These are phyloP conservation scores for Cercospora nicotianae DNA, from an alignment of 2,329 filamentous ascomycete species.

Conservation along the genomic window DNA sequence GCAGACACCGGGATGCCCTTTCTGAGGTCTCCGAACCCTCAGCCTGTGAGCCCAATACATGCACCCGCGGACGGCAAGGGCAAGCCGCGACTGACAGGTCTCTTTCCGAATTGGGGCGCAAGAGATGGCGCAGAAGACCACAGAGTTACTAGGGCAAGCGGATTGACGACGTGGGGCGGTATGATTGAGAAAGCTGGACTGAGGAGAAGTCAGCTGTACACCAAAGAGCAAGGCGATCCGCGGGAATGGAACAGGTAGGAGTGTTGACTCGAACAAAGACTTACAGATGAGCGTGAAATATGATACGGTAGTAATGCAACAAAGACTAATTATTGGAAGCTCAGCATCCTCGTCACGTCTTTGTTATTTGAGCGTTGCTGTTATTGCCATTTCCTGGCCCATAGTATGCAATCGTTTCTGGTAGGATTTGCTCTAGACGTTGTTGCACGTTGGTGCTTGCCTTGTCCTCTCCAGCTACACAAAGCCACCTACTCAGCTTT, in stretches of 20 bases:
- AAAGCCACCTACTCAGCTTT: not conserved
- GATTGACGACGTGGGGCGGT: constrained; percentile 42
- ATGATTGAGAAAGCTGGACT: constrained; percentile 47
- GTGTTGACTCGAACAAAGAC: too few species aligned
- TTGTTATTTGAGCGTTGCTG: not conserved
- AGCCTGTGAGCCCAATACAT: constrained; percentile 10
- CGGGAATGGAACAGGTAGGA: constrained; percentile 25
- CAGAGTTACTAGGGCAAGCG: constrained; percentile 23
- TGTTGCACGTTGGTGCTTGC: not conserved
- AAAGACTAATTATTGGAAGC: not conserved
- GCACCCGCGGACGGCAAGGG: constrained; percentile 3
- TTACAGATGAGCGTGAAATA: not conserved
- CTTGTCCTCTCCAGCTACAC: not conserved
- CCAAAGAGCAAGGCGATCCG: constrained; percentile 23
- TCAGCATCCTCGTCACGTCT: not conserved
- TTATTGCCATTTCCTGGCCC: not conserved
- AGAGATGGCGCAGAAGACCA: constrained; percentile 12
- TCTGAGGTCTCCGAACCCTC: constrained; percentile 3
- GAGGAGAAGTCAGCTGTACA: constrained; percentile 33
- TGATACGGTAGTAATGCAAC: not conserved
- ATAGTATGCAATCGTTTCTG: not conserved
- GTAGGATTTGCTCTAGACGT: not conserved
- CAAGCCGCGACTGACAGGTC: constrained; percentile 13
- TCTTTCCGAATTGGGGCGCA: constrained; percentile 17
- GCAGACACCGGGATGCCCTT: constrained; percentile 10